Conservation (phyloP, 805 yeast species). For the Monosporozyma siamensis region DNA sequence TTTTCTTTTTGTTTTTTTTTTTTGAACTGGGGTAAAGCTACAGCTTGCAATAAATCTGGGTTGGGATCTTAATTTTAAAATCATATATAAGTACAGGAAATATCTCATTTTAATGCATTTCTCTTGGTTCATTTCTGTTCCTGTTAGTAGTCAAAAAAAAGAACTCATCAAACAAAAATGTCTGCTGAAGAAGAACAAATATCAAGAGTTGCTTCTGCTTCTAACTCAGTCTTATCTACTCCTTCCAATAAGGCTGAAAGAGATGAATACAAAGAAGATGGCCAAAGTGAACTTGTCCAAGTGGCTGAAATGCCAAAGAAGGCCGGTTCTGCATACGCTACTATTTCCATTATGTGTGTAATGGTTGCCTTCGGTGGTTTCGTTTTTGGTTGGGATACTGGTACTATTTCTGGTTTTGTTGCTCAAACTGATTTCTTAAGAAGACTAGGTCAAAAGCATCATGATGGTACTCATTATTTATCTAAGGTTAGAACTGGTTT, state of each 20-base stretch:
- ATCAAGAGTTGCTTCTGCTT: constrained; percentile 5
- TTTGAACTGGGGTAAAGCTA: constrained; percentile 4
- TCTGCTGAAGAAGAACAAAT: constrained; percentile 6
- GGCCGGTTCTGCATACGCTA: constrained; percentile 29
- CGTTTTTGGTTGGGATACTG: constrained; percentile 62
- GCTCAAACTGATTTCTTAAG: constrained; percentile 48
- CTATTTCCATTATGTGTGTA: constrained; percentile 28
- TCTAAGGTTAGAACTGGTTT: constrained; percentile 42
- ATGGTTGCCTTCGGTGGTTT: constrained; percentile 33
- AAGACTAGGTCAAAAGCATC: constrained; percentile 41
- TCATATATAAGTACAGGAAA: constrained; percentile 3
- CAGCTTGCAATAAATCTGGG: constrained; percentile 8
- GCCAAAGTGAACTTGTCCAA: constrained; percentile 9
- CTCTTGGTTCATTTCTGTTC: too few relatives aligned
- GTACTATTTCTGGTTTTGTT: constrained; percentile 65
- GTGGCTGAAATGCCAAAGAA: constrained; percentile 25
- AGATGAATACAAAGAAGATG: constrained; percentile 16
- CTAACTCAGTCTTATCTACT: constrained; percentile 37
- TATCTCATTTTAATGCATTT: constrained; percentile 6
- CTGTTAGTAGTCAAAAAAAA: background rate
- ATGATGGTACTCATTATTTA: constrained; percentile 34
- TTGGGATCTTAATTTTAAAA: constrained; percentile 6
- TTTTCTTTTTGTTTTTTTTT: background rate
- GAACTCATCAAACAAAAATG: background rate
- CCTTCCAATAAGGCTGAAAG: constrained; percentile 27